These are phyloP conservation scores for Mariannaea elegans DNA, from an alignment of 2,329 filamentous ascomycete genomes.

Conservation along the genomic window DNA sequence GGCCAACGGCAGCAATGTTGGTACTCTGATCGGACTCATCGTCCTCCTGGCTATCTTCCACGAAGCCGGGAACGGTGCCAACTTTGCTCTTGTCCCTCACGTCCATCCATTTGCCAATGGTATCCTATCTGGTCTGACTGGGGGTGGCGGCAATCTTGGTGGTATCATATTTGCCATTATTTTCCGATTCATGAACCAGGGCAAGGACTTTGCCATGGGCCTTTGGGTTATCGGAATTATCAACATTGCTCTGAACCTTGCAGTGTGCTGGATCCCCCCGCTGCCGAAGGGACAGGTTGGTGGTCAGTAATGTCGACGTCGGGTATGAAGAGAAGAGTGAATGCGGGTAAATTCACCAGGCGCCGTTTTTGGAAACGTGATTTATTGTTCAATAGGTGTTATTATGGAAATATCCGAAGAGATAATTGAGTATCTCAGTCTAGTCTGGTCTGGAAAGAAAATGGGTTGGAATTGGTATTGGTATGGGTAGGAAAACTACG, in stretches of 20 bases:
- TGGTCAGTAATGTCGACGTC: conserved; percentile 31
- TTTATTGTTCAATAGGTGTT: conserved; percentile 11
- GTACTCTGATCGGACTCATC: conserved; percentile 79
- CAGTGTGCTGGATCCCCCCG: conserved; percentile 64
- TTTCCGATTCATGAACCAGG: conserved; percentile 75
- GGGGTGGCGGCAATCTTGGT: conserved; percentile 83
- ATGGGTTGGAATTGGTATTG: background rate
- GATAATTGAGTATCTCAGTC: too few relatives aligned
- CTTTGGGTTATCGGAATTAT: conserved; percentile 88
- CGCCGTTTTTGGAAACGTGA: background rate
- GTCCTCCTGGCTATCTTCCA: conserved; percentile 83
- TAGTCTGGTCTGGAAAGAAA: background rate
- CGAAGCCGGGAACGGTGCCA: conserved; percentile 86
- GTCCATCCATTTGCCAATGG: conserved; percentile 87
- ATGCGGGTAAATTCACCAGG: background rate
- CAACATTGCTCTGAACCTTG: conserved; percentile 73
- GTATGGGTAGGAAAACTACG: background rate
- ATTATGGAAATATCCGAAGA: background rate
- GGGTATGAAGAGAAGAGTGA: background rate
- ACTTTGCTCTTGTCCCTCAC: conserved; percentile 87
- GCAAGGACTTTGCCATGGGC: conserved; percentile 70
- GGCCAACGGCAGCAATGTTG: conserved; percentile 47
- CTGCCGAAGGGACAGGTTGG: conserved; percentile 59
- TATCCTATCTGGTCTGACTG: conserved; percentile 77
- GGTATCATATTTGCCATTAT: conserved; percentile 86